Percentiles rank a stretch among this genome's conserved stretches.
Evolutionary conservation across 2,329 filamentous ascomycete species (phyloP).

Genomic region (Fusarium sp.): DNA sequence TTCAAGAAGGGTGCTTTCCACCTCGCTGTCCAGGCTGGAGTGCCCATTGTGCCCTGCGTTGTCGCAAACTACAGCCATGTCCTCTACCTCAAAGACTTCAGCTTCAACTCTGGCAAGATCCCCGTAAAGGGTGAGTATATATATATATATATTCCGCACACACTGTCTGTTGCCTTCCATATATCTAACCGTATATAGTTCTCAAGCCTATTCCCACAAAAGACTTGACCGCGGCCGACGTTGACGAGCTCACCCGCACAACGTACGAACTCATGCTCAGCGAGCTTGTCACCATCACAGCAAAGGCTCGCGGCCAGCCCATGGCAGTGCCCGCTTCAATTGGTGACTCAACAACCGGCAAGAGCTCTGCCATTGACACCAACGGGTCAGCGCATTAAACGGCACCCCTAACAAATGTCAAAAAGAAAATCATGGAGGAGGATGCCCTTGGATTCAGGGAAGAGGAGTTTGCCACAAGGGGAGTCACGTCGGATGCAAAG

Average conservation of each 20-base stretch:
- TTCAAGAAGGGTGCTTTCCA: conserved; percentile 99
- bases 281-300: conserved; percentile 69
- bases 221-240: conserved; percentile 79
- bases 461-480: conserved; percentile 39
- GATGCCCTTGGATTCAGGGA: too few relatives aligned
- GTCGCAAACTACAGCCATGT: conserved; percentile 84
- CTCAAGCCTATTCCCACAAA: conserved; percentile 84
- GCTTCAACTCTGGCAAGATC: conserved; percentile 77
- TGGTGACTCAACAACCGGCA: conserved; percentile 44
- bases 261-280: conserved; percentile 82
- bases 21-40: conserved; percentile 91
- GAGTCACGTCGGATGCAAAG: conserved; percentile 45
- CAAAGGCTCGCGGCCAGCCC: conserved; percentile 61
- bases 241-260: conserved; percentile 77
- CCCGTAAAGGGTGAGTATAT: conserved; percentile 76
- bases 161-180: background rate
- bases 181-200: conserved; percentile 62
- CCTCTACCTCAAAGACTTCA: conserved; percentile 72
- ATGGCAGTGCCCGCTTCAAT: conserved; percentile 50
- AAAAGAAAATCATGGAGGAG: conserved; percentile 1
- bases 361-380: conserved; percentile 51
- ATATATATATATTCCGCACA: conserved; percentile 54
- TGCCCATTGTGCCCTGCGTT: conserved; percentile 90
- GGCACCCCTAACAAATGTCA: background rate
- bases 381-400: conserved; percentile 61